Conservation (phyloP, 345 rosid genomes). For the Syzygium jambos region DNA sequence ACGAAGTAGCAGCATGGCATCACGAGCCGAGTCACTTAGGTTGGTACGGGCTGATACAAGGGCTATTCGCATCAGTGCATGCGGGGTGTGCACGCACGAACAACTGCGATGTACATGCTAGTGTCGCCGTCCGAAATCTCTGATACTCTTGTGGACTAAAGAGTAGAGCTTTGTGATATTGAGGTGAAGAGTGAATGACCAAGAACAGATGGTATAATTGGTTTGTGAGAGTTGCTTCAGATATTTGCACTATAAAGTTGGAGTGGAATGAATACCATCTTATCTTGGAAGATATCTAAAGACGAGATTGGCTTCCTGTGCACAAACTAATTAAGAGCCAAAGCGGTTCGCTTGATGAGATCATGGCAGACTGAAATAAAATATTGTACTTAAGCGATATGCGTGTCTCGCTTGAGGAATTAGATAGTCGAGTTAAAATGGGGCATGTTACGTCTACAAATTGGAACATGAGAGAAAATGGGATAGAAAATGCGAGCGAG, state of each 20-base stretch:
- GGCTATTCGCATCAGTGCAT: neutral
- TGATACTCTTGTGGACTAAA: accelerated
- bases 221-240: neutral
- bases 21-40: accelerated
- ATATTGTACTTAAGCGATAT: neutral
- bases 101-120: neutral
- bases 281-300: accelerated
- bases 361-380: accelerated
- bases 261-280: neutral
- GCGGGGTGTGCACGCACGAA: accelerated
- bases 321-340: accelerated
- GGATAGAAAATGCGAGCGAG: neutral
- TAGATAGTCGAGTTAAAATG: neutral
- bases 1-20: neutral
- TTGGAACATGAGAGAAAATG: neutral
- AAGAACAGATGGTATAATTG: neutral
- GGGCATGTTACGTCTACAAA: neutral
- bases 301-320: neutral
- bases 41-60: accelerated
- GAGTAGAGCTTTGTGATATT: neutral
- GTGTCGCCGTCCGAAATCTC: neutral
- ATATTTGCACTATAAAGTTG: accelerated
- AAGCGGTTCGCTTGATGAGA: accelerated
- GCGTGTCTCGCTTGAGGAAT: accelerated
- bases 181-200: neutral